A percentile compares a stretch with the other conserved stretches of the same genome.
phyloP scores from a whole-genome alignment of 139 green algal genomes.

The Coccomyxa sp. region DNA sequence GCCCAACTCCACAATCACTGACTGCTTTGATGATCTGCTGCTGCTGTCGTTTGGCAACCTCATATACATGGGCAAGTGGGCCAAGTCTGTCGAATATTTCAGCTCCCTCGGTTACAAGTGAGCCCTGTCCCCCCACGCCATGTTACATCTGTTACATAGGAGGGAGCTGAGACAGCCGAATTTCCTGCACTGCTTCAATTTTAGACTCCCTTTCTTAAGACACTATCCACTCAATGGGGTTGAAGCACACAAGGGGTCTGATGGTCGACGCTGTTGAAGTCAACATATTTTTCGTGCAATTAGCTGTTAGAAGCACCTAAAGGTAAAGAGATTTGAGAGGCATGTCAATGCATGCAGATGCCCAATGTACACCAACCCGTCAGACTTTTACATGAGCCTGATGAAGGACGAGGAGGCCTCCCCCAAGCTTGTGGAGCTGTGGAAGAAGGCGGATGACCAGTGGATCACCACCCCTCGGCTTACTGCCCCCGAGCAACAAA shows the following conservation, averaged over 20 bases:
- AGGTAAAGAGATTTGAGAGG: neutral
- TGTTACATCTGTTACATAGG: neutral
- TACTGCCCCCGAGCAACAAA: too few species aligned
- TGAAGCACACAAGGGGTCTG: too few species aligned
- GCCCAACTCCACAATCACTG: constrained; percentile 63
- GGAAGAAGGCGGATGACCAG: neutral
- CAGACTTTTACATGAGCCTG: constrained; percentile 42
- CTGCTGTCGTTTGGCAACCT: constrained; percentile 41
- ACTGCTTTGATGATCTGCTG: constrained; percentile 72
- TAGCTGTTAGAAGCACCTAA: too few species aligned
- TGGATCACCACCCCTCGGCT: too few species aligned
- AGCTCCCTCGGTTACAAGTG: constrained; percentile 19
- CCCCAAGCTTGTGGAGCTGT: neutral
- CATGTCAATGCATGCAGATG: neutral
- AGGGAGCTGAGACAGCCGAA: neutral
- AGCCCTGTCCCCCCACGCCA: too few species aligned
- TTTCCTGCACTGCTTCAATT: neutral
- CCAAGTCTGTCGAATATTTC: constrained; percentile 36
- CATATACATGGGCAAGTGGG: constrained; percentile 33
- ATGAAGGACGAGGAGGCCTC: neutral
- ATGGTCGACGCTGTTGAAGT: too few species aligned
- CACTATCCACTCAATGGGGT: too few species aligned
- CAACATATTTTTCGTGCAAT: too few species aligned
- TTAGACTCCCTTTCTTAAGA: too few species aligned
- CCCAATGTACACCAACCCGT: constrained; percentile 54